Base-by-base conservation (phyloP, 371 early-diverging fungal species). In the Rhizopus arrhizus region DNA sequence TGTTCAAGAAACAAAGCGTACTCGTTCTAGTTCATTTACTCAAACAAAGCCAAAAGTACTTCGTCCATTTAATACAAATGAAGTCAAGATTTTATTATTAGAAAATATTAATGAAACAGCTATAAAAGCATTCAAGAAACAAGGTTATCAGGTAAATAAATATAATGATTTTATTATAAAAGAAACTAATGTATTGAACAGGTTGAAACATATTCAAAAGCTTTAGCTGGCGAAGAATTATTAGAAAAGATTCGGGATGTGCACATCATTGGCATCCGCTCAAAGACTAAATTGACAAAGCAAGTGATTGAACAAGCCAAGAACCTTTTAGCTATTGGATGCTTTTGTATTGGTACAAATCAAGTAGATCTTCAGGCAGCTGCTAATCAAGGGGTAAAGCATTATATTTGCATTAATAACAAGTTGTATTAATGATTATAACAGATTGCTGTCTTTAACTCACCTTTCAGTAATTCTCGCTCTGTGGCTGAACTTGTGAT, bases 291-390 rank as follows among this genome's bases (percentile, higher is more conserved):
- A 73, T 83, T 98, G 13, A 95, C 95, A 42, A 89, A 87, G 53
- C 84, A 87, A 59, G 89, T 97, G 22, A 75, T 98, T 28, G 79
- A 85, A 31, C 86, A 89, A 47, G 99, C 97, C 49, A 89, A 90
- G 73, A 94, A 95, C 58, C 79, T 98, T 29, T 70, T 91, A 4
- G 94, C 86, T 13, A 91, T 98, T 70, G 99, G 98, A 28, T 98
- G 98, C 73, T 98, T 98, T 88, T 98, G 98, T 78, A 97, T 97
- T 69, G 97, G 97, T 47, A 96, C 97, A 35, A 97, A 97, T 79
- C 96, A 97, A 74, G 97, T 98, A 34, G 93, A 97, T 73, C 80
- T 97, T 33, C 86, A 87, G 50, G 78, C 84, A 64, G 97, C 98
- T 49, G 89, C 96, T 12, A 73, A 78, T n/a, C 82, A 88, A 61